Base-by-base conservation (phyloP, 1,284 basidiomycete species). In the Sphagnurus paluster region DNA sequence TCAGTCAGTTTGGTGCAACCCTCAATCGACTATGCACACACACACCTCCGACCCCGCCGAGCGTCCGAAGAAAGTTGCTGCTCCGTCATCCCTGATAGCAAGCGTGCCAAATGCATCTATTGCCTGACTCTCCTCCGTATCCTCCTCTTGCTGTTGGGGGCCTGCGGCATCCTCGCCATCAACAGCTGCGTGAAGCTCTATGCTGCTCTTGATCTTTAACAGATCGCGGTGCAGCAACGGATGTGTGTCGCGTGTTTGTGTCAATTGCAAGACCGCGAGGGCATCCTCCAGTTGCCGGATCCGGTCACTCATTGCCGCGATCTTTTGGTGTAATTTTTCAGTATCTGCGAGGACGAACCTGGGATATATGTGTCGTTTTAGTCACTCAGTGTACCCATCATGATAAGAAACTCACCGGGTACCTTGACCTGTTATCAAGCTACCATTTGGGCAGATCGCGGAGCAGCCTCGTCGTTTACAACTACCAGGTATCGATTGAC, bases 271-370 rank as follows among this genome's bases (percentile, higher is more conserved):
- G 41, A 80, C 72, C 3, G 74, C 70, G n/a, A 89, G 71, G 0
- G 84, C 84, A 50, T 87, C 84, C 61, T 88, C 86, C n/a, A 89
- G 77, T 46, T 79, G 80, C 26, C 84, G 77, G 49, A 89, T 88
- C 26, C 86, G 82, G 59, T 87, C 78, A 53, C 80, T 82, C 85
- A 89, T 87, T 36, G 75, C 72, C 0, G 77, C 67, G 36, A 89
- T 88, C 62, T 87, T 87, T 42, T 76, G 68, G 58, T 90, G 87
- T 21, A 90, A 67, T 53, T 82, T 79, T 48, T 88, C 85, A 2
- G 86, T 89, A 54, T 86, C 84, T 2, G 85, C 84, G n/a, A 88
- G 75, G 29, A 88, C 83, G 57, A 89, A 88, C 42, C 86, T 86
- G 46, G 5, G 14, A 38, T 35, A 23, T 30, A 16, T 4, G 14